Evolutionary conservation across 192 early-diverging fungal genomes (phyloP).

Genomic region (Coemansia sp.): DNA sequence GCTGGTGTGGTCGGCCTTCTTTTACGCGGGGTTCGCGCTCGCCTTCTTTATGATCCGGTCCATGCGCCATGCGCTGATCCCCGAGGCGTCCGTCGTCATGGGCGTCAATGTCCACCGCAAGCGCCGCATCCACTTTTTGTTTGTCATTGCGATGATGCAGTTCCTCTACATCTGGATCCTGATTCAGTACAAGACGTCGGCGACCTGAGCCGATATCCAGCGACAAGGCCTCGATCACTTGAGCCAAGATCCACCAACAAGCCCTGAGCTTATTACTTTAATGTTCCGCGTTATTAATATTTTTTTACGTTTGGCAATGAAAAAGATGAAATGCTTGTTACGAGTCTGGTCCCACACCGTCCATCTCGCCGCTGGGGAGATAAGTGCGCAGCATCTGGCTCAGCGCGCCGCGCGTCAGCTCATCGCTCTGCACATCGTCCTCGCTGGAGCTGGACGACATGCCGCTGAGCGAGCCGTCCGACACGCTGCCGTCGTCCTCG

Average conservation of each 20-base stretch:
- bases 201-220: not conserved
- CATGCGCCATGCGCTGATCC: constrained; percentile 70
- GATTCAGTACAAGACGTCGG: constrained; percentile 54
- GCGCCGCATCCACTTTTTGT: constrained; percentile 84
- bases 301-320: no score
- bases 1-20: constrained; percentile 65
- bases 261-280: no score
- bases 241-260: no score
- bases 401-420: constrained; percentile 37
- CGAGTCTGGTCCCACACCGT: not conserved
- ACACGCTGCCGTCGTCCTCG: constrained; percentile 11
- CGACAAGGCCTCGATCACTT: not conserved
- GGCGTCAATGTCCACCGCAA: constrained; percentile 70
- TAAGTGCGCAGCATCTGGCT: constrained; percentile 34
- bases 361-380: constrained; percentile 12
- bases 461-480: constrained; percentile 35
- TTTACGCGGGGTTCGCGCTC: constrained; percentile 73
- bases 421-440: constrained; percentile 48
- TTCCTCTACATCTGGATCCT: constrained; percentile 80
- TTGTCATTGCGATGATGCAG: constrained; percentile 80
- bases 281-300: not conserved
- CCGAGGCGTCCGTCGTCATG: constrained; percentile 61
- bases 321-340: no score
- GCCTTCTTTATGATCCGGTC: constrained; percentile 89
- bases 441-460: constrained; percentile 48